These are phyloP conservation scores for Boletus fagicola DNA, from an alignment of 768 basidiomycete species.

Conservation along the genomic window DNA sequence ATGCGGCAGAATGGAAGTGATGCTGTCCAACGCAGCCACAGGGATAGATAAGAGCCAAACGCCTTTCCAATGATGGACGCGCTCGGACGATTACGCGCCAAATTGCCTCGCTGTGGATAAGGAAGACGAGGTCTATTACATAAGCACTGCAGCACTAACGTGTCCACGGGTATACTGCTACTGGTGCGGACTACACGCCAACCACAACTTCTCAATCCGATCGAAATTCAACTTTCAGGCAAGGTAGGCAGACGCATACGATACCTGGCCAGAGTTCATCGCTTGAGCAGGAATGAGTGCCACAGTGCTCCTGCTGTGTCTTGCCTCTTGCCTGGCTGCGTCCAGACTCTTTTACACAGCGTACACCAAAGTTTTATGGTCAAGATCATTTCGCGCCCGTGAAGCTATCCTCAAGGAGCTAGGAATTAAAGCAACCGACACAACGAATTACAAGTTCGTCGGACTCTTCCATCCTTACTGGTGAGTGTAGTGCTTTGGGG, in stretches of 20 bases:
- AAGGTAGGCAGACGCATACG: not conserved
- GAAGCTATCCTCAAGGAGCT: constrained; percentile 22
- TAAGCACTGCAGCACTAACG: not conserved
- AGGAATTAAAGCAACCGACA: not conserved
- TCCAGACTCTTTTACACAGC: constrained; percentile 21
- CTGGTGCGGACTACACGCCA: constrained; percentile 7
- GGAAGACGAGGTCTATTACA: not conserved
- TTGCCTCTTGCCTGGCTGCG: constrained; percentile 8
- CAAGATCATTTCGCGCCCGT: constrained; percentile 22
- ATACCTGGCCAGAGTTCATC: not conserved
- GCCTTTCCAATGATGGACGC: not conserved
- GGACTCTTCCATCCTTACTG: constrained; percentile 98
- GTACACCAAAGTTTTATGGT: constrained; percentile 25
- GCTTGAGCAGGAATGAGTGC: constrained; percentile 12
- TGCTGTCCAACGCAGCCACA: constrained; percentile 6
- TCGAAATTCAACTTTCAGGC: not conserved
- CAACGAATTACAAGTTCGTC: constrained; percentile 42
- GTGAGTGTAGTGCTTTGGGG: constrained; percentile 42
- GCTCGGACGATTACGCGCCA: not conserved
- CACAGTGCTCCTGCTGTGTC: constrained; percentile 15
- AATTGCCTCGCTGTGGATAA: not conserved
- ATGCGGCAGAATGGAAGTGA: constrained; percentile 1
- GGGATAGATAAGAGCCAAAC: not conserved
- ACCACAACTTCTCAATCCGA: not conserved
- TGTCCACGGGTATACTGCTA: not conserved